phyloP scores from a whole-genome alignment of 345 rosid genomes.

The Lagerstroemia speciosa region DNA sequence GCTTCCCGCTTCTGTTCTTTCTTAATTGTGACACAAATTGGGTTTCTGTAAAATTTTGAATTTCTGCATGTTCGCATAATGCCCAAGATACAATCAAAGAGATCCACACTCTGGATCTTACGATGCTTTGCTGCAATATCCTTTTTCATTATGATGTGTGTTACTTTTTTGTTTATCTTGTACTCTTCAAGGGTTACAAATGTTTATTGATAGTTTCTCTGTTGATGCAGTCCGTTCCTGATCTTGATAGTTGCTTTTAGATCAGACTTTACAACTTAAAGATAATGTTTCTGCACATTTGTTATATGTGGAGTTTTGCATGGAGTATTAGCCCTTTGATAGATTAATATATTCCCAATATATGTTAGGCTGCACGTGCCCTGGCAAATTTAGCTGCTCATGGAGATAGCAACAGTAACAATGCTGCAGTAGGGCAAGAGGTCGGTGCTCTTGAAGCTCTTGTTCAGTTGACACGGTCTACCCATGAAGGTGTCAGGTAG shows the following conservation, averaged over 20 bases:
- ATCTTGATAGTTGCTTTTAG: not conserved
- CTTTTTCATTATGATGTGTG: not conserved
- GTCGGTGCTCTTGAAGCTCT: conserved; percentile 90
- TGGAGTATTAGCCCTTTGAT: not conserved
- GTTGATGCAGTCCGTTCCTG: not conserved
- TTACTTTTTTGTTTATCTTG: not conserved
- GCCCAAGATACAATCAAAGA: not conserved
- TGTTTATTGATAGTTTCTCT: conserved; percentile 1
- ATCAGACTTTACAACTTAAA: not conserved
- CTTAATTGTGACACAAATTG: not conserved
- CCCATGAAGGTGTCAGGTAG: conserved; percentile 90
- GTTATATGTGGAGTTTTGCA: not conserved
- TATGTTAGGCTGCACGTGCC: conserved; percentile 79
- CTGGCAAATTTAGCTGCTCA: conserved; percentile 96
- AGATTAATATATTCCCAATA: not conserved
- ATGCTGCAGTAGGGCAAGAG: conserved; percentile 95
- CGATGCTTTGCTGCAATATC: not conserved
- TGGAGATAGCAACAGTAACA: conserved; percentile 83
- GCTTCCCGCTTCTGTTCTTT: not conserved
- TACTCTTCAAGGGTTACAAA: no score
- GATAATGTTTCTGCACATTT: not conserved
- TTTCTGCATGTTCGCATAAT: no score
- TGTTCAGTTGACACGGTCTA: conserved; percentile 71
- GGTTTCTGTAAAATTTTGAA: not conserved
- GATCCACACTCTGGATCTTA: not conserved